Conservation (phyloP, 2,329 filamentous ascomycete genomes). For the Trichoderma semiorbis region DNA sequence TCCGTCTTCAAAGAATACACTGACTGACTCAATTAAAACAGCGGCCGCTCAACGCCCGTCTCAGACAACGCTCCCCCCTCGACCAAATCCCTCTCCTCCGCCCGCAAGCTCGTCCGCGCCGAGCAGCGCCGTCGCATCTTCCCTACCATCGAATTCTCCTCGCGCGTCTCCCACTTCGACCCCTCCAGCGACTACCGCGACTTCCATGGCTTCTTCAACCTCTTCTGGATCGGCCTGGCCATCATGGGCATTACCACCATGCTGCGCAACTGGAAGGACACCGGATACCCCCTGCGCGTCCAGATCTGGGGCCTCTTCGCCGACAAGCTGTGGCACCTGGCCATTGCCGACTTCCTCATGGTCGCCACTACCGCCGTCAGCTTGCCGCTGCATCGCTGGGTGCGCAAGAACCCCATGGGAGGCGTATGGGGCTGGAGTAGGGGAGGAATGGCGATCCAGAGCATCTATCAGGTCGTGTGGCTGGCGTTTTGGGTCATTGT, state of each 20-base stretch:
- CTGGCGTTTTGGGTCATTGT: constrained; percentile 76
- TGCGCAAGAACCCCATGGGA: constrained; percentile 50
- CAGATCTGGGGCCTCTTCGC: constrained; percentile 87
- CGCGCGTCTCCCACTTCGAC: constrained; percentile 93
- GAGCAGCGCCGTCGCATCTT: constrained; percentile 82
- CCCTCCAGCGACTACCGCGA: constrained; percentile 87
- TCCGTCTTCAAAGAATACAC: background rate
- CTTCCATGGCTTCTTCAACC: constrained; percentile 94
- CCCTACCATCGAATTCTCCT: constrained; percentile 86
- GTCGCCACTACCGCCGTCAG: constrained; percentile 68
- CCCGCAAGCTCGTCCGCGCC: constrained; percentile 77
- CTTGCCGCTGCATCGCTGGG: constrained; percentile 69
- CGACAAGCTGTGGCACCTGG: constrained; percentile 84
- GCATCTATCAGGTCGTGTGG: constrained; percentile 76
- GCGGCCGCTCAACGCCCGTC: constrained; percentile 78
- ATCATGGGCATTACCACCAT: constrained; percentile 98
- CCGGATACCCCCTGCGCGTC: constrained; percentile 78
- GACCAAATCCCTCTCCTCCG: constrained; percentile 77
- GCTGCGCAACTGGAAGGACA: constrained; percentile 90
- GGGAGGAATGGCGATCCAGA: constrained; percentile 79
- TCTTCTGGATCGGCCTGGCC: constrained; percentile 95
- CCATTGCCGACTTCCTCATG: constrained; percentile 80
- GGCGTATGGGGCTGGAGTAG: constrained; percentile 66
- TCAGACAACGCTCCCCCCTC: constrained; percentile 92
- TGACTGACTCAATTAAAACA: constrained; percentile 34